phyloP scores from a whole-genome alignment of 805 yeast species.

The Kodamaea lidongshanica region DNA sequence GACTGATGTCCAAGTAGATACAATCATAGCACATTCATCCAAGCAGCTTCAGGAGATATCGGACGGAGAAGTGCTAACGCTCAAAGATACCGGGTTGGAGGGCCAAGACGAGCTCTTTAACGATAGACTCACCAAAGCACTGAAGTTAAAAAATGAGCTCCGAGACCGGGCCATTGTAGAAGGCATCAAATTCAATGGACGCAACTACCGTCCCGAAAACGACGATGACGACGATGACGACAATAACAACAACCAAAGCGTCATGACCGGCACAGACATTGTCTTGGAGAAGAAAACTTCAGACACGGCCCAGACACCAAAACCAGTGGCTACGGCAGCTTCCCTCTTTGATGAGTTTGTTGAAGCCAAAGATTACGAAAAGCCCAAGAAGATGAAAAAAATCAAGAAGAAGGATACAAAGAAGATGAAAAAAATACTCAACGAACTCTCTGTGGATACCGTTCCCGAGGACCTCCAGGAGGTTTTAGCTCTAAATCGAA shows the following conservation, averaged over 20 bases:
- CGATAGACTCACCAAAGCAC: slow-evolving; percentile 22
- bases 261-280: not conserved
- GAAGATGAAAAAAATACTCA: slow-evolving; percentile 20
- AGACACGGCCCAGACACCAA: slow-evolving; percentile 13
- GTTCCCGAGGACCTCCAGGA: slow-evolving; percentile 29
- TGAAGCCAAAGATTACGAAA: slow-evolving; percentile 9
- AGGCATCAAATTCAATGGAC: slow-evolving; percentile 18
- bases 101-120: slow-evolving; percentile 31
- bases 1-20: slow-evolving; percentile 15
- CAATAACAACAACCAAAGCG: slow-evolving; percentile 7
- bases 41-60: slow-evolving; percentile 33
- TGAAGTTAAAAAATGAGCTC: slow-evolving; percentile 25
- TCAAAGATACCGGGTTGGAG: slow-evolving; percentile 45
- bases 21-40: slow-evolving; percentile 41
- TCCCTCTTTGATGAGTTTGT: slow-evolving; percentile 9
- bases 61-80: slow-evolving; percentile 48
- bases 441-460: slow-evolving; percentile 21
- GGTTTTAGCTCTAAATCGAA: slow-evolving; percentile 21
- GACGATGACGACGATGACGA: slow-evolving; percentile 13
- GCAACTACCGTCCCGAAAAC: slow-evolving; percentile 8
- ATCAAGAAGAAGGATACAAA: slow-evolving; percentile 31
- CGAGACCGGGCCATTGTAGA: slow-evolving; percentile 22
- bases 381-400: slow-evolving; percentile 36
- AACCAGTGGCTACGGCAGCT: slow-evolving; percentile 5
- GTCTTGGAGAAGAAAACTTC: too few species aligned